A percentile compares a stretch with the other conserved stretches of the same genome.
Conservation (phyloP, 2,329 filamentous ascomycete genomes). For the Neofusicoccum ribis region DNA sequence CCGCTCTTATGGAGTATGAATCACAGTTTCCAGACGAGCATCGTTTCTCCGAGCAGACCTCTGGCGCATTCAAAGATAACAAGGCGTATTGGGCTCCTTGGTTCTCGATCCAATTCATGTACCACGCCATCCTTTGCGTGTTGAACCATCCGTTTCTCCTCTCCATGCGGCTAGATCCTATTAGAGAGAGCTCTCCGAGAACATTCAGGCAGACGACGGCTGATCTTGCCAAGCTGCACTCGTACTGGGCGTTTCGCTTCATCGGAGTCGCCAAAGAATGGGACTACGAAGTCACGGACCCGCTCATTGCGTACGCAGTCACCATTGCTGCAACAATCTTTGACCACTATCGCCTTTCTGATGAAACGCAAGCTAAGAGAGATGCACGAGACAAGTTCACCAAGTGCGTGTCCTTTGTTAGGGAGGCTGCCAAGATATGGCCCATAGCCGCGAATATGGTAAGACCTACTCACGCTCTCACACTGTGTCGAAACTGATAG, state of each 20-base stretch:
- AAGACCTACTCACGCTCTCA: neutral
- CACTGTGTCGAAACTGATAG: neutral
- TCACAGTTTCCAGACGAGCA: constrained; percentile 53
- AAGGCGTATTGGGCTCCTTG: constrained; percentile 57
- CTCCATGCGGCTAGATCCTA: constrained; percentile 51
- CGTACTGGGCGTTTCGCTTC: constrained; percentile 56
- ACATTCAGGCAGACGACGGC: constrained; percentile 47
- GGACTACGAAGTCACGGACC: constrained; percentile 48
- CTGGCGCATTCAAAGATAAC: constrained; percentile 45
- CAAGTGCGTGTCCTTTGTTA: constrained; percentile 48
- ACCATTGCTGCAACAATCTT: constrained; percentile 57
- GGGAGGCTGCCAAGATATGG: constrained; percentile 41
- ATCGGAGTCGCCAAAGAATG: constrained; percentile 50
- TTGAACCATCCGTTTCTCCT: constrained; percentile 56
- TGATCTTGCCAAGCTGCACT: constrained; percentile 53
- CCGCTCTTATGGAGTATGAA: constrained; percentile 52
- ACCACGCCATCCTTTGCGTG: constrained; percentile 54
- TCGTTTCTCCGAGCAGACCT: constrained; percentile 48
- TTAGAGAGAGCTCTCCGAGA: constrained; percentile 53
- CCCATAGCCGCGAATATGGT: constrained; percentile 45
- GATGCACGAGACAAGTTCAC: constrained; percentile 47
- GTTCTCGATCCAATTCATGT: constrained; percentile 55
- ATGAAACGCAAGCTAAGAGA: constrained; percentile 37
- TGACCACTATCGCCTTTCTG: constrained; percentile 54
- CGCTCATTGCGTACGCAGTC: constrained; percentile 51